Evolutionary conservation across 306 rosid genomes (phyloP).

Genomic region (Cucurbita argyrosperma): DNA sequence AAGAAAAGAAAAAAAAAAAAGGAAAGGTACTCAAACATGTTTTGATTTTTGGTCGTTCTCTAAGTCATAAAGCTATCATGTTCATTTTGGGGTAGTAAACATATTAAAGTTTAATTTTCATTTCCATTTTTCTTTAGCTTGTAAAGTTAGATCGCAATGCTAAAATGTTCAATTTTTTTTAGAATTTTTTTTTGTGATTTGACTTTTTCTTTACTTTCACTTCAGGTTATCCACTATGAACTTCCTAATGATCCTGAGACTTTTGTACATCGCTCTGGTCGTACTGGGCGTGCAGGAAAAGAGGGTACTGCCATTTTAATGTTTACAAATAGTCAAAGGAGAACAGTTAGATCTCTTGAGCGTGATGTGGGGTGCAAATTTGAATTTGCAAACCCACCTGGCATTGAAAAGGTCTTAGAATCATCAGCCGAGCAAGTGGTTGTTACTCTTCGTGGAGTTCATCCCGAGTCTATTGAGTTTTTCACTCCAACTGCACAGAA

Average conservation of each 20-base stretch:
- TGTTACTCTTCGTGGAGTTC: slow-evolving; percentile 67
- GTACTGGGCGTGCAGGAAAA: slow-evolving; percentile 98
- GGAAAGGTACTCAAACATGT: not conserved
- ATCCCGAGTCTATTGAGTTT: slow-evolving; percentile 69
- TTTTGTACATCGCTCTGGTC: slow-evolving; percentile 97
- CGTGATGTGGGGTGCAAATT: slow-evolving; percentile 90
- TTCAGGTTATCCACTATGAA: slow-evolving; percentile 87
- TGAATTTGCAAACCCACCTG: slow-evolving; percentile 71
- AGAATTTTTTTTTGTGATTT: not conserved
- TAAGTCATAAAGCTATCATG: not conserved
- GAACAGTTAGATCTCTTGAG: slow-evolving; percentile 91
- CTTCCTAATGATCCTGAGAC: slow-evolving; percentile 99
- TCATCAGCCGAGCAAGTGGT: slow-evolving; percentile 87
- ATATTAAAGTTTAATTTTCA: not conserved
- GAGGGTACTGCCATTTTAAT: slow-evolving; percentile 69
- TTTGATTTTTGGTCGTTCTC: not conserved
- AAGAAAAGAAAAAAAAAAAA: not conserved
- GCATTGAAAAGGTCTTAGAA: slow-evolving; percentile 55
- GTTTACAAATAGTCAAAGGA: slow-evolving; percentile 86
- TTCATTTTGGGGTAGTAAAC: not conserved
- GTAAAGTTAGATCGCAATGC: not conserved
- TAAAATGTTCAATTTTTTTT: slow-evolving; percentile 5
- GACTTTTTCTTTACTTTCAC: not conserved
- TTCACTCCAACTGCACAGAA: slow-evolving; percentile 83
- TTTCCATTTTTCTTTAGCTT: not conserved